A percentile compares a stretch with the other conserved stretches of the same genome.
Evolutionary conservation across 1,139 yeast genomes (phyloP).

Genomic region (Spencermartinsiella ligniputridi): DNA sequence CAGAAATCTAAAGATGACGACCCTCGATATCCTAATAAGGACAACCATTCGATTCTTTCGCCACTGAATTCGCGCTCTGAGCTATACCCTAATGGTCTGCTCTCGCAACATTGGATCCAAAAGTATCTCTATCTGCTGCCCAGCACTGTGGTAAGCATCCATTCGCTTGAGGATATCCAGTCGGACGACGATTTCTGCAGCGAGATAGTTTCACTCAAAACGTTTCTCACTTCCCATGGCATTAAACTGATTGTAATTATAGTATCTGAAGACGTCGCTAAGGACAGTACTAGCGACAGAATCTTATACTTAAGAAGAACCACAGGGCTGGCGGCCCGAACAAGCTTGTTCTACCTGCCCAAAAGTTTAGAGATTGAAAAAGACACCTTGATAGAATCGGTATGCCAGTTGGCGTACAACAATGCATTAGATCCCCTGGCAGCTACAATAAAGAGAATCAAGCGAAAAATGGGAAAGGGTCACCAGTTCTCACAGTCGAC

Average conservation of each 20-base stretch:
- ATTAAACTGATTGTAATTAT: conserved; percentile 35
- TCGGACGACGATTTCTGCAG: conserved; percentile 37
- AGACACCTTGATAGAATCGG: conserved; percentile 37
- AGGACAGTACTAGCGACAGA: conserved; percentile 32
- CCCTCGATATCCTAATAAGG: conserved; percentile 31
- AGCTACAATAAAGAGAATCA: conserved; percentile 35
- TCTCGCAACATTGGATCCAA: conserved; percentile 45
- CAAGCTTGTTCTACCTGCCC: conserved; percentile 42
- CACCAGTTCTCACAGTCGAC: conserved; percentile 9
- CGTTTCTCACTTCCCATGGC: conserved; percentile 31
- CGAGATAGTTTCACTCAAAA: conserved; percentile 37
- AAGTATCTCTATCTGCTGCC: conserved; percentile 46
- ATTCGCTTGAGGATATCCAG: conserved; percentile 29
- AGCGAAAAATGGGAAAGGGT: conserved; percentile 30
- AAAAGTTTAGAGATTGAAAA: conserved; percentile 38
- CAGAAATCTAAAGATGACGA: conserved; percentile 7
- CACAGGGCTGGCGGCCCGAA: conserved; percentile 41
- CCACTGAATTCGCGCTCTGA: conserved; percentile 39
- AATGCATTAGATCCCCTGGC: conserved; percentile 42
- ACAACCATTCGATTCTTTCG: conserved; percentile 36
- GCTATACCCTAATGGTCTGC: conserved; percentile 40
- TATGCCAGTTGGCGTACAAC: conserved; percentile 38
- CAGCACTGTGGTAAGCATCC: conserved; percentile 40
- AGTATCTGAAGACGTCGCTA: conserved; percentile 31
- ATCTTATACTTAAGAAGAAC: conserved; percentile 37